Base-by-base conservation (phyloP, 192 early-diverging fungal species). In the Backusella sp. region DNA sequence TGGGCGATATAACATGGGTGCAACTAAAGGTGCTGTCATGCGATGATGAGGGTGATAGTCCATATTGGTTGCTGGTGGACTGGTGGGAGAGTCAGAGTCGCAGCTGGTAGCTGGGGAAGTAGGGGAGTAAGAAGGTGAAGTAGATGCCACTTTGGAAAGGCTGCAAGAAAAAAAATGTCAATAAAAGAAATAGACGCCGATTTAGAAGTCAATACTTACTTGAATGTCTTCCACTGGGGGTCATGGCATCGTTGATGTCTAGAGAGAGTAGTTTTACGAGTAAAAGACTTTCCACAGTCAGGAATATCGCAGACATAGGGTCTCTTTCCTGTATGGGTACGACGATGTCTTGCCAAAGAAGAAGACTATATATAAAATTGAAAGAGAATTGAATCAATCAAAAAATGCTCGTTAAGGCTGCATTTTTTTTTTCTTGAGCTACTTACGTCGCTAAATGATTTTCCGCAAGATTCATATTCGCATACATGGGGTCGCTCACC, bases 311-410 rank as follows among this genome's bases (percentile, higher is more conserved):
- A 93, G 14, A 85, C 85, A 80, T 92, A 94, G 1, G 93, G 91
- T 68, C 93, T 85, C 79, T 92, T 92, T 59, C 92, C 92, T 74
- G 90, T 91, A 77, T 94, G 93, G 0, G 90, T 92, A 68, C 92
- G 87, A 30, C 92, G 87, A 79, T 94, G 93, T 56, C 93, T 86
- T 1, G 92, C 91, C 44, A 94, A 86, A 30, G 91, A 92, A 23
- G 92, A 93, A 44, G 91, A 91, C 86, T 87, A 73, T 35, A 32
- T 62, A n/a, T 46, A 53, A 36, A 56, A 32, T 21, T 4, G 52
- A 36, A 74, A 36, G 14, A 34, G 12, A 66, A 68, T 62, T 28
- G 21, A 17, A 30, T 12, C 28, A 26, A 30, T 36, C 14, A 49
- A 36, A 70, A 30, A 59, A 53, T 36, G 49, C 44, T 26, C 8